Conservation (phyloP, 1,284 basidiomycete genomes). For the Lentinula novae-zelandiae region DNA sequence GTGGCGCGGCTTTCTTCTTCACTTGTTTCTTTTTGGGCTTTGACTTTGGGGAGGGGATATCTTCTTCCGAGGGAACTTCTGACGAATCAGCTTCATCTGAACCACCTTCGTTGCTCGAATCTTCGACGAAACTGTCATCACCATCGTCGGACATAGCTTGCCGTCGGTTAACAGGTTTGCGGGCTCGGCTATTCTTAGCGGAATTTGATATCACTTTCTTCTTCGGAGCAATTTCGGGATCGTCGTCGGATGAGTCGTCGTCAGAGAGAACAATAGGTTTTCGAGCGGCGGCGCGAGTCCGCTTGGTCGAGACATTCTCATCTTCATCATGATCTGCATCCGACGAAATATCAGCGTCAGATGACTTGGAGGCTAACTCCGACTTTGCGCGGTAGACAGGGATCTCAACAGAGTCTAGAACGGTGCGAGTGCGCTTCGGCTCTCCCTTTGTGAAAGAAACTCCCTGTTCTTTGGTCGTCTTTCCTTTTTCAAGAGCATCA, state of each 20-base stretch:
- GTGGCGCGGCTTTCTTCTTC: neutral
- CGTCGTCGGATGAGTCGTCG: conserved; percentile 29
- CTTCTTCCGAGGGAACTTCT: conserved; percentile 21
- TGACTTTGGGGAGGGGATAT: conserved; percentile 21
- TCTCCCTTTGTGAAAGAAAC: conserved; percentile 3
- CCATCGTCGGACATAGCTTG: conserved; percentile 8
- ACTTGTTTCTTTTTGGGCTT: conserved; percentile 21
- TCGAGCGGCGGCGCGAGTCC: conserved; percentile 31
- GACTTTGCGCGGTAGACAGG: neutral
- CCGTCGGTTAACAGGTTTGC: neutral
- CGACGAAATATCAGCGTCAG: conserved; percentile 2
- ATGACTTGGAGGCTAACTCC: neutral
- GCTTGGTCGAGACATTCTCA: conserved; percentile 31
- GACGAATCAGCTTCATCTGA: conserved; percentile 27
- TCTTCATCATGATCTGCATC: conserved; percentile 27
- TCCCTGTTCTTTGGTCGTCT: conserved; percentile 5
- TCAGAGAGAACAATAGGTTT: conserved; percentile 44
- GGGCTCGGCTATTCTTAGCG: conserved; percentile 17
- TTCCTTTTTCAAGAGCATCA: conserved; percentile 29
- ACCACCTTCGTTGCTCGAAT: conserved; percentile 42
- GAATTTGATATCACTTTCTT: conserved; percentile 19
- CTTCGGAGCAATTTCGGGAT: conserved; percentile 7
- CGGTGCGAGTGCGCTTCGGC: conserved; percentile 17
- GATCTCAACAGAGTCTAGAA: conserved; percentile 14
- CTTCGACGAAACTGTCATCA: conserved; percentile 20